phyloP scores from a whole-genome alignment of 768 basidiomycete species.

The Mycena rebaudengoi region DNA sequence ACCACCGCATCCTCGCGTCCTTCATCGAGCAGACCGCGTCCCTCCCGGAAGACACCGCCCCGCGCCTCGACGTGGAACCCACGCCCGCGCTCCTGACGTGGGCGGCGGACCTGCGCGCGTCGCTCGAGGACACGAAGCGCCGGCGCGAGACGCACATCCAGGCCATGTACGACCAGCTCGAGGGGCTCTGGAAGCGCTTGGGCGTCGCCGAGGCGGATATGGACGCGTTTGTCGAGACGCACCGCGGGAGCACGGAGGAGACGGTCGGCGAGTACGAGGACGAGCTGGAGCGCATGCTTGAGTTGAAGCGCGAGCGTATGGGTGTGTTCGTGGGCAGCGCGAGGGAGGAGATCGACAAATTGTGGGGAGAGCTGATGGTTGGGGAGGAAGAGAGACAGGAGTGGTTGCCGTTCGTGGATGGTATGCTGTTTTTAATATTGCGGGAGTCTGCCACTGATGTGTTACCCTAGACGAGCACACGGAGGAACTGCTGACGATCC shows the following conservation, averaged over 20 bases:
- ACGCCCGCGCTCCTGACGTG: constrained; percentile 78
- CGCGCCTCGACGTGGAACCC: constrained; percentile 83
- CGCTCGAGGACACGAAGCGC: constrained; percentile 78
- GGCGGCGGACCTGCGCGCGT: constrained; percentile 63
- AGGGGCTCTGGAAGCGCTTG: constrained; percentile 88
- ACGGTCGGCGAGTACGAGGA: constrained; percentile 85
- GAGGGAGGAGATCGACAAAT: constrained; percentile 76
- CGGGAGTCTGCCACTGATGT: constrained; percentile 14
- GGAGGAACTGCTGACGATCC: constrained; percentile 84
- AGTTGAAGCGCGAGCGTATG: constrained; percentile 89
- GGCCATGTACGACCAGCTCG: constrained; percentile 92
- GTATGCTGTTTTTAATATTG: constrained; percentile 49
- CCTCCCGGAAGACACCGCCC: constrained; percentile 43
- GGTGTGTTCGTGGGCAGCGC: constrained; percentile 84
- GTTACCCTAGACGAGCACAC: constrained; percentile 76
- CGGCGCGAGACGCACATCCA: constrained; percentile 87
- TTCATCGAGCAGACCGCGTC: constrained; percentile 51
- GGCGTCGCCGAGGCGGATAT: constrained; percentile 83
- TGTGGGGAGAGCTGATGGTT: constrained; percentile 90
- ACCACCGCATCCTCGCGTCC: constrained; percentile 65
- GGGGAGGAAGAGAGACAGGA: constrained; percentile 83
- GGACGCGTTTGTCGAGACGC: constrained; percentile 90
- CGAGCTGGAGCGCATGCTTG: constrained; percentile 90
- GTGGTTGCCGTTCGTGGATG: constrained; percentile 85
- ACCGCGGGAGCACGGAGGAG: constrained; percentile 83